phyloP scores from a whole-genome alignment of 2,329 filamentous ascomycete species.

The Hawksworthiomyces lignivorus region DNA sequence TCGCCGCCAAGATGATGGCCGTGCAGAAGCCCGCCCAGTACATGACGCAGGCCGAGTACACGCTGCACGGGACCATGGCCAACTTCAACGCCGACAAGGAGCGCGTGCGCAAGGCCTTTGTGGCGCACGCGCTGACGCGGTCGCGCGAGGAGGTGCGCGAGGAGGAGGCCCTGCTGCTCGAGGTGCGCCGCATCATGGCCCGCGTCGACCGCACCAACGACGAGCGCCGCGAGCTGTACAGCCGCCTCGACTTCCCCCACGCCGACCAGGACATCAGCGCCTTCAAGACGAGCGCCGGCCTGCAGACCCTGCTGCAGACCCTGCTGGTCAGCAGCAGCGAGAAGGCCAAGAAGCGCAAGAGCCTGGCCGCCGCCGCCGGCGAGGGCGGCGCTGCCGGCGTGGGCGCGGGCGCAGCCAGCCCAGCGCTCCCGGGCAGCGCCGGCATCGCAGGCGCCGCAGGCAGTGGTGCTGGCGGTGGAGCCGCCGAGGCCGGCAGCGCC shows the following conservation, averaged over 20 bases:
- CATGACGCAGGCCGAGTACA: constrained; percentile 83
- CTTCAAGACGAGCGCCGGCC: constrained; percentile 74
- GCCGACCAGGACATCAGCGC: constrained; percentile 61
- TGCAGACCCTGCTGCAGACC: constrained; percentile 73
- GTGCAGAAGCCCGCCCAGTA: constrained; percentile 70
- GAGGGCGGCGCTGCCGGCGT: too few species aligned
- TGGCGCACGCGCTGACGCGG: constrained; percentile 68
- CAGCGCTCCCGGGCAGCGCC: constrained; percentile 22
- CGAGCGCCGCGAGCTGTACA: constrained; percentile 80
- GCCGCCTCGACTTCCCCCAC: constrained; percentile 73
- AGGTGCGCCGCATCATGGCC: constrained; percentile 85
- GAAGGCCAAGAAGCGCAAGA: constrained; percentile 82
- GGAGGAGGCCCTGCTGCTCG: constrained; percentile 80
- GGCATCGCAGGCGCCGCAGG: not conserved
- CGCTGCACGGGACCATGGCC: constrained; percentile 73
- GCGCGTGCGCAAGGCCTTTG: constrained; percentile 73
- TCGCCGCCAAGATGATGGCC: constrained; percentile 76
- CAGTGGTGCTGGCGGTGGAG: not conserved
- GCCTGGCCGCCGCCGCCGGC: constrained; percentile 54
- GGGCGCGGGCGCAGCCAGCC: constrained; percentile 32
- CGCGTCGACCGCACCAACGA: constrained; percentile 80
- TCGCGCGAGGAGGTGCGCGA: constrained; percentile 84
- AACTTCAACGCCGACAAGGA: constrained; percentile 81
- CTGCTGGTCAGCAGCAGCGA: constrained; percentile 66
- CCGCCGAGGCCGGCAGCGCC: constrained; percentile 16